These are phyloP conservation scores for Singerocomus inundabilis DNA, from an alignment of 1,284 basidiomycete species.

Conservation along the genomic window DNA sequence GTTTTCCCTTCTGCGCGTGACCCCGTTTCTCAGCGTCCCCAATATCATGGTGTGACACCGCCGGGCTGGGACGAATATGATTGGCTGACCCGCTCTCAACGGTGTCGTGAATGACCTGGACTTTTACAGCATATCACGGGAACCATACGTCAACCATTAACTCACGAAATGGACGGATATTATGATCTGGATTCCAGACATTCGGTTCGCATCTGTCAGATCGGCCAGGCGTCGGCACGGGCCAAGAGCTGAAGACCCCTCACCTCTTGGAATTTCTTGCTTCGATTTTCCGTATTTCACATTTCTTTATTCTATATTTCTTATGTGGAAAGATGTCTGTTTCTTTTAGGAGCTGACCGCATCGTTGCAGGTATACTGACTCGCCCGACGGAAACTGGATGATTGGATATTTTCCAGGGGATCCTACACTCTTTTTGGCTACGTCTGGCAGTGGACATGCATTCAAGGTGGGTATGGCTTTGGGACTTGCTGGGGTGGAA, in stretches of 20 bases:
- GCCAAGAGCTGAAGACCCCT: constrained; percentile 14
- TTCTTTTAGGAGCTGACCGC: background rate
- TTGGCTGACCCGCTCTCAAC: background rate
- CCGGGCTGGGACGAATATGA: background rate
- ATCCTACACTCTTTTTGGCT: constrained; percentile 63
- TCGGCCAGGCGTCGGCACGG: background rate
- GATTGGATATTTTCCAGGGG: constrained; percentile 63
- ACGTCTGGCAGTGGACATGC: constrained; percentile 82
- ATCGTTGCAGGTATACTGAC: constrained; percentile 65
- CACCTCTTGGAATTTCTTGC: background rate
- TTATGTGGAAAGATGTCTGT: background rate
- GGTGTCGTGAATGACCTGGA: background rate
- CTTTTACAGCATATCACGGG: background rate
- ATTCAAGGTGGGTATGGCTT: constrained; percentile 58
- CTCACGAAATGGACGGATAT: background rate
- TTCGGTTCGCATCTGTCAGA: background rate
- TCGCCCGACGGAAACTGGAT: constrained; percentile 77
- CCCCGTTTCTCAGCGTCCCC: background rate
- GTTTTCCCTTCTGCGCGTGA: background rate
- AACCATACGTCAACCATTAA: background rate
- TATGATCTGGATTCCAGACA: background rate
- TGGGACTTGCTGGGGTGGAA: background rate
- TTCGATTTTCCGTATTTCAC: background rate
- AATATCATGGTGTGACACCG: constrained; percentile 1
- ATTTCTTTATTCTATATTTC: background rate